Percentiles rank a stretch among this genome's conserved stretches.
Evolutionary conservation across 2,329 filamentous ascomycete species (phyloP).

Genomic region (Ophiostoma quercus): DNA sequence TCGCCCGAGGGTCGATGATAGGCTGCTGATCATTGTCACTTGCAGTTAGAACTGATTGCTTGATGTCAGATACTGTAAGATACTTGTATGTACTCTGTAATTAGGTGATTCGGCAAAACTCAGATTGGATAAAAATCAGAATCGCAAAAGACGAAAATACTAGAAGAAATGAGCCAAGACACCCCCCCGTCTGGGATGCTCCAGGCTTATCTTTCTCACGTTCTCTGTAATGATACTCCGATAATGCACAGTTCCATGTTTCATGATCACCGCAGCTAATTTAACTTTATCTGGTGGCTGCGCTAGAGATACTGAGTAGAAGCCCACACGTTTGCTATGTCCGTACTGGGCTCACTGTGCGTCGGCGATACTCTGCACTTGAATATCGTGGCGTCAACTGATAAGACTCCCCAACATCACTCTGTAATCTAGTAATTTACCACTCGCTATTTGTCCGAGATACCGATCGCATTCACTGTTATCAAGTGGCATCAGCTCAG

Average conservation of each 20-base stretch:
- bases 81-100: background rate
- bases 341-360: constrained; percentile 1
- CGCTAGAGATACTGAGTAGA: background rate
- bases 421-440: background rate
- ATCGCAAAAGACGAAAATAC: background rate
- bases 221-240: background rate
- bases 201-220: constrained; percentile 9
- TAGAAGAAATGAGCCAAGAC: background rate
- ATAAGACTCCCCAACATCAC: background rate
- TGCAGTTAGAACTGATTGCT: background rate
- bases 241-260: background rate
- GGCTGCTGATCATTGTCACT: background rate
- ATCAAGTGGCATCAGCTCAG: background rate
- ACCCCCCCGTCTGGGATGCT: background rate
- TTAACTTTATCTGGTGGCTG: background rate
- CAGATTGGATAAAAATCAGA: background rate
- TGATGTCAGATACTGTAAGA: background rate
- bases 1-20: background rate
- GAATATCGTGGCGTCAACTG: background rate
- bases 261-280: background rate
- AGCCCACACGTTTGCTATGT: background rate
- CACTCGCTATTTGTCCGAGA: background rate
- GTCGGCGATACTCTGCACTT: background rate
- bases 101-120: background rate
- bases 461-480: background rate